phyloP scores from a whole-genome alignment of 306 rosid genomes.

The Dalbergia cochinchinensis region DNA sequence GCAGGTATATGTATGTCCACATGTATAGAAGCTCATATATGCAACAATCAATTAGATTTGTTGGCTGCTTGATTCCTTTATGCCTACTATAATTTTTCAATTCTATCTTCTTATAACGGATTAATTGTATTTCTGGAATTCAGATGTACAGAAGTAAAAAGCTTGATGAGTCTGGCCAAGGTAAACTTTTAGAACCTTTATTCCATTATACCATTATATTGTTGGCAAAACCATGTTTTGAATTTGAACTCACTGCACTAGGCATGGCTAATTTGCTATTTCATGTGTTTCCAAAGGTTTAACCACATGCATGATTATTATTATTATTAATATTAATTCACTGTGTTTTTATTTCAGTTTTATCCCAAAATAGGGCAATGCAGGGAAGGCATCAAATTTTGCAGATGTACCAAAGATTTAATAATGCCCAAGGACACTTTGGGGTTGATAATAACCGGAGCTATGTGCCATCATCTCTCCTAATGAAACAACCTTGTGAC shows the following conservation, averaged over 20 bases:
- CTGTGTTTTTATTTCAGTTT: constrained; percentile 56
- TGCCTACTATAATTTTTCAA: not conserved
- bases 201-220: no score
- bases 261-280: not conserved
- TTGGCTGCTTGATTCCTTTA: not conserved
- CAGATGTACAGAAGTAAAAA: constrained; percentile 96
- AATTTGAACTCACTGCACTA: constrained; percentile 3
- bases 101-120: not conserved
- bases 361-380: constrained; percentile 54
- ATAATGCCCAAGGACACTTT: constrained; percentile 52
- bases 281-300: constrained; percentile 35
- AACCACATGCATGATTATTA: constrained; percentile 17
- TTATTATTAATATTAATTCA: not conserved
- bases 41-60: not conserved
- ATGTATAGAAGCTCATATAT: not conserved
- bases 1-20: constrained; percentile 66
- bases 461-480: constrained; percentile 47
- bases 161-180: constrained; percentile 89
- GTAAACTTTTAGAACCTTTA: constrained; percentile 48
- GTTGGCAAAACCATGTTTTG: constrained; percentile 21
- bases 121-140: constrained; percentile 15
- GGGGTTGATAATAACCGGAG: constrained; percentile 46
- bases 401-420: constrained; percentile 62
- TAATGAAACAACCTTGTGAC: constrained; percentile 44
- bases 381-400: constrained; percentile 61